Evolutionary conservation across 2,329 filamentous ascomycete species (phyloP), one percentile per base, ranked within the genome.

Genomic region (Pseudogymnoascus sp.): DNA sequence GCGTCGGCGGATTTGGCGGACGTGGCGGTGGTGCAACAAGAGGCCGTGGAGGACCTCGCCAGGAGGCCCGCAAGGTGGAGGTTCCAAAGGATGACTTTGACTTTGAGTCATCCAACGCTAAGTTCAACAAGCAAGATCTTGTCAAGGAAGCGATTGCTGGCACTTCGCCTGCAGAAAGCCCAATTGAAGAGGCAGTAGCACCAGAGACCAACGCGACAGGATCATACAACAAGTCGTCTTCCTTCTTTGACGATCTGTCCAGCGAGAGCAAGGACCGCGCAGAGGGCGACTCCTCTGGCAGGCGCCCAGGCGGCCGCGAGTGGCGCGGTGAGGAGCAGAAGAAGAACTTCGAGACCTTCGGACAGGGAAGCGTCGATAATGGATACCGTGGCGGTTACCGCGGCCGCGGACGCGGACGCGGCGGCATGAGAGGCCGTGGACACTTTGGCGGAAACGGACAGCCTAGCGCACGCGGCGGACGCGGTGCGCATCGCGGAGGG

Each of bases 171-270:
- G 77, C 78, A 39, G 84, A 88, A 55, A 77, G 73, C 9, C 65
- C 77, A 3, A 65, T 69, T 12, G 74, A 75, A 15, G 71, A 74
- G 15, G 70, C 72, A 27, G 65, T 68, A 15, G 65, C 68, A n/a
- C 69, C 70, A 2, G 76, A 80, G 38, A 73, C 79, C 0, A 73
- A 76, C 80, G 74, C 77, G 10, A 80, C 79, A 5, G 77, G 79
- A 36, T 82, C 85, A 0, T 99, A 99, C 78, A 93, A 97, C 79
- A 96, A 92, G 76, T 82, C 87, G 4, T 86, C 79, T 3, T 96
- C 91, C 1, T 99, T 99, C 81, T 99, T 99, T 72, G 94, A 99
- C 77, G 97, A 99, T 75, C 97, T 99, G 66, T 96, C 91, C 0
- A 96, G 91, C 67, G 94, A 99, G 73, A 84, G 90, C 65, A 95